These are phyloP conservation scores for Paramecium pentaurelia DNA, from an alignment of 73 alveolate genomes.

Conservation along the genomic window DNA sequence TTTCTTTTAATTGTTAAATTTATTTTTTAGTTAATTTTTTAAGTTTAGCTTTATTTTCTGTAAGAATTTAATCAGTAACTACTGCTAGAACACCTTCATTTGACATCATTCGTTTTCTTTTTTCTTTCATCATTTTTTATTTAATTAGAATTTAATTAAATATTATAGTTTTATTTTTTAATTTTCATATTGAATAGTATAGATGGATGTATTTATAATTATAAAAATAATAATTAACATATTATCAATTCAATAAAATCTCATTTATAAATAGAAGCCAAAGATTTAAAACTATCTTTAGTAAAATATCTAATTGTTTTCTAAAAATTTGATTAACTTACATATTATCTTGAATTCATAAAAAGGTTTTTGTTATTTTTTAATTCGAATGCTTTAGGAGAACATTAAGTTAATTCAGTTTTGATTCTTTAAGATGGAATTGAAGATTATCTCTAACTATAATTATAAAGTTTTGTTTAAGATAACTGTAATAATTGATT, in stretches of 20 bases:
- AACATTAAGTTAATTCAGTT: neutral
- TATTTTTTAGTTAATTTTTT: neutral
- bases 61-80: neutral
- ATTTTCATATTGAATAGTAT: neutral
- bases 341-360: neutral
- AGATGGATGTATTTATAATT: neutral
- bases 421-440: neutral
- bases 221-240: neutral
- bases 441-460: neutral
- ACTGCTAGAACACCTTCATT: constrained; percentile 34
- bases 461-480: neutral
- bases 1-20: neutral
- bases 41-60: neutral
- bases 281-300: neutral
- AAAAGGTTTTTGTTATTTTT: neutral
- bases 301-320: neutral
- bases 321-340: neutral
- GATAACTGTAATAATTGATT: neutral
- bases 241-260: neutral
- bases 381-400: neutral
- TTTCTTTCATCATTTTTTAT: neutral
- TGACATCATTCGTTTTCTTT: constrained; percentile 36
- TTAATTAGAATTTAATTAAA: neutral
- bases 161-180: too few relatives aligned
- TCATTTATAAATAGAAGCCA: neutral